Conservation (phyloP, 1,139 yeast species). For the Yamadazyma sp. region DNA sequence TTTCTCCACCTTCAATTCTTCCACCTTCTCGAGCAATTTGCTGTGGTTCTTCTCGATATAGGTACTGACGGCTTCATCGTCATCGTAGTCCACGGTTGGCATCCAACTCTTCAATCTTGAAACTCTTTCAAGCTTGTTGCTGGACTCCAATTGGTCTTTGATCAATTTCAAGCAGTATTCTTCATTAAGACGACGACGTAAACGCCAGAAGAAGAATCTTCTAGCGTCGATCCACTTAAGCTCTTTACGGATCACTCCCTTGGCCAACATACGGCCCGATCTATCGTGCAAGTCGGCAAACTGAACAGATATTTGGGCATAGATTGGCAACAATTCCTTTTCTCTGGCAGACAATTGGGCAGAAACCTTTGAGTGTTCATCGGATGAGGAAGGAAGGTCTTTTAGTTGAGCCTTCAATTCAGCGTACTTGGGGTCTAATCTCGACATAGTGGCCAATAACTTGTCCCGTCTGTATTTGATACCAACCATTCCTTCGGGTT, state of each 20-base stretch:
- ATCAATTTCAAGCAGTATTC: slow-evolving; percentile 80
- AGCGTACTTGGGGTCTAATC: slow-evolving; percentile 78
- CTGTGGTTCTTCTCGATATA: slow-evolving; percentile 85
- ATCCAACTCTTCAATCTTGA: slow-evolving; percentile 89
- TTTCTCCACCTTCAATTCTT: slow-evolving; percentile 63
- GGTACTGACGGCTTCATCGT: slow-evolving; percentile 76
- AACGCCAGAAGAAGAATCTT: slow-evolving; percentile 98
- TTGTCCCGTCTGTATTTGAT: slow-evolving; percentile 95
- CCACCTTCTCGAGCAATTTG: slow-evolving; percentile 59
- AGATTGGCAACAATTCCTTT: slow-evolving; percentile 76
- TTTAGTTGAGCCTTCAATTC: slow-evolving; percentile 61
- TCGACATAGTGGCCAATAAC: slow-evolving; percentile 81
- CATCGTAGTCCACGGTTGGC: slow-evolving; percentile 68
- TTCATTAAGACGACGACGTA: slow-evolving; percentile 93
- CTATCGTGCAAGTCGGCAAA: slow-evolving; percentile 98
- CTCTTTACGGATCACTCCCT: slow-evolving; percentile 85
- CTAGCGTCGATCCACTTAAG: slow-evolving; percentile 85
- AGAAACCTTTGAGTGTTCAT: slow-evolving; percentile 65
- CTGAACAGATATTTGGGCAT: slow-evolving; percentile 89
- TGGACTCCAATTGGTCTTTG: slow-evolving; percentile 59
- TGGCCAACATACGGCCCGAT: slow-evolving; percentile 95
- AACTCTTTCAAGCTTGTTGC: slow-evolving; percentile 75
- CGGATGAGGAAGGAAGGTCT: slow-evolving; percentile 53
- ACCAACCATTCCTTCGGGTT: slow-evolving; percentile 99
- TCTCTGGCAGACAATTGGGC: slow-evolving; percentile 77